Conservation (phyloP, 1,284 basidiomycete species). For the Ceratobasidium sp. region DNA sequence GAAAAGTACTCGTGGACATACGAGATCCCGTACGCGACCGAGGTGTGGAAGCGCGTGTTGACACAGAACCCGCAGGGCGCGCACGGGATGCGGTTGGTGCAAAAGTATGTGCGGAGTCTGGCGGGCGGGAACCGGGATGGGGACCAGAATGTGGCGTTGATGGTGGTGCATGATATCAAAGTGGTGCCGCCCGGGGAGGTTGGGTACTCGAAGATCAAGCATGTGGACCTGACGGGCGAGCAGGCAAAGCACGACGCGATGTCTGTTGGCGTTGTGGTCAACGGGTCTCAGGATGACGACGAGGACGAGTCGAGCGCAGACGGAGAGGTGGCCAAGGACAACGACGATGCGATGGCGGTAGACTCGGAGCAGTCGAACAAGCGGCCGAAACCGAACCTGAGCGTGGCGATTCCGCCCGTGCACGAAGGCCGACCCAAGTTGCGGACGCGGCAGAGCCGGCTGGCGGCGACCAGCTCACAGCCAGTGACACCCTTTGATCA, state of each 20-base stretch:
- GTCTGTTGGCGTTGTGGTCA: slow-evolving; percentile 2
- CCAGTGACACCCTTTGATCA: slow-evolving; percentile 41
- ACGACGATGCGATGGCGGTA: not conserved
- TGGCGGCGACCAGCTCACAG: slow-evolving; percentile 12
- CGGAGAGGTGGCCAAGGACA: not conserved
- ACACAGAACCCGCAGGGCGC: slow-evolving; percentile 28
- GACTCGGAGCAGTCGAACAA: not conserved
- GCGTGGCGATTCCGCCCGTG: slow-evolving; percentile 17
- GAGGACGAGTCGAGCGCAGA: slow-evolving; percentile 25
- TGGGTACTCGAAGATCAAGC: slow-evolving; percentile 41
- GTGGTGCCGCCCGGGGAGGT: slow-evolving; percentile 24
- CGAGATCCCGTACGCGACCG: slow-evolving; percentile 40
- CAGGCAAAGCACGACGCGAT: slow-evolving; percentile 39
- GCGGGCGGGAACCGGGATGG: slow-evolving; percentile 39
- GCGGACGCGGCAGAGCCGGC: slow-evolving; percentile 4
- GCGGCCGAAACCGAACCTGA: slow-evolving; percentile 24
- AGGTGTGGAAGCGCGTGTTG: slow-evolving; percentile 30
- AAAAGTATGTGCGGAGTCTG: slow-evolving; percentile 42
- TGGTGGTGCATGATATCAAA: slow-evolving; percentile 39
- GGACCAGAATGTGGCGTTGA: slow-evolving; percentile 29
- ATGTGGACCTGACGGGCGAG: slow-evolving; percentile 41
- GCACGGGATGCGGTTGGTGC: slow-evolving; percentile 37
- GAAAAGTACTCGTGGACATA: slow-evolving; percentile 44
- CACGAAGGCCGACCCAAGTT: not conserved
- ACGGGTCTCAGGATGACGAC: slow-evolving; percentile 6